Evolutionary conservation across 345 rosid species (phyloP), one percentile per base, ranked within the genome.

Genomic region (Sonneratia alba): DNA sequence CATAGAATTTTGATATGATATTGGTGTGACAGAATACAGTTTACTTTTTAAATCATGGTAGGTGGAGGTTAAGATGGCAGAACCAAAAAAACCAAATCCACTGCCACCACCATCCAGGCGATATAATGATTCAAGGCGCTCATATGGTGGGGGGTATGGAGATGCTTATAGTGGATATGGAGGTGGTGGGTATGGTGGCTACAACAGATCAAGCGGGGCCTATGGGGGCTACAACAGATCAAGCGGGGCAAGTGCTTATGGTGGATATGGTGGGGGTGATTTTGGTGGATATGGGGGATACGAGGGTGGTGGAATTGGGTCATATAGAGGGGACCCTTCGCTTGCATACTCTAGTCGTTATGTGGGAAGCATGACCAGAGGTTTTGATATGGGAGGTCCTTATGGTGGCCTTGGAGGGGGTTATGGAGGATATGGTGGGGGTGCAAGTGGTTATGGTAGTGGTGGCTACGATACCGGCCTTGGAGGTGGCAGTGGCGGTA

Each of bases 31-130:
- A 0, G 43, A 4, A 4, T 40, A 40, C 5, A 40, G 22, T 59
- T 34, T 11, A 24, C 38, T 27, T 62, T 9, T 62, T 3, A 3
- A 24, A 9, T 24, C 18, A 62, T 34, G 18, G 67, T 74, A 94
- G 99, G 97, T 95, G 75, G 99, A 95, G 84, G 87, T 95, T 75
- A 95, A 95, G 88, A 95, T 88, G 82, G 99, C 99, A 36, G 99
- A 95, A 73, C 99, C 99, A n/a, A 95, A 89, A 83, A 95, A 85
- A 75, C 87, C 96, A 13, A 94, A 91, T 78, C 82, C 89, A 0
- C 91, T 89, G 6, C 83, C 83, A 5, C 80, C 87, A n/a, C 81
- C 89, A 1, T 81, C 90, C 27, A 86, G 81, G 76, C 82, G 96
- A 56, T 85, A 81, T 42, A 76, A 76, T 76, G 89, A 87, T 70